Evolutionary conservation across 306 rosid genomes (phyloP).

Genomic region (Pyrus betulifolia): DNA sequence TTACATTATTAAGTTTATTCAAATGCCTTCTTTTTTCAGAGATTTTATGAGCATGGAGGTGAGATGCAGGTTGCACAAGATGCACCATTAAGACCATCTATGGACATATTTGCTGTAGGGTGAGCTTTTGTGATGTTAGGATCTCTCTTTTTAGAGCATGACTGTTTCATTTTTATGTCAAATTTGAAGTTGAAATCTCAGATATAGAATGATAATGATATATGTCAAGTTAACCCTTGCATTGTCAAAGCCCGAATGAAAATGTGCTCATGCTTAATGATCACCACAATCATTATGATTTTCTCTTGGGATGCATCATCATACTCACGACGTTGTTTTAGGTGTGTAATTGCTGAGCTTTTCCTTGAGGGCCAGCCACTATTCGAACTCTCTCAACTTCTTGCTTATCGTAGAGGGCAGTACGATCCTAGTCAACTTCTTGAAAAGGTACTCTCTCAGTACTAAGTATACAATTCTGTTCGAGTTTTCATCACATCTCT

Average conservation of each 20-base stretch:
- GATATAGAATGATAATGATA: background rate
- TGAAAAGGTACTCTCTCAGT: slow-evolving; percentile 57
- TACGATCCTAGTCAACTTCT: slow-evolving; percentile 86
- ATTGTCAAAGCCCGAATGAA: background rate
- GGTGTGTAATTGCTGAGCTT: slow-evolving; percentile 99
- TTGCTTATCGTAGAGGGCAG: slow-evolving; percentile 98
- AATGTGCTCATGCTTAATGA: background rate
- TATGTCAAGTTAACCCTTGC: background rate
- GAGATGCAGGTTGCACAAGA: slow-evolving; percentile 90
- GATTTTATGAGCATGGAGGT: slow-evolving; percentile 97
- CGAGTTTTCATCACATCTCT: background rate
- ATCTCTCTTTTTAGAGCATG: background rate
- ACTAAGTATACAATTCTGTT: background rate
- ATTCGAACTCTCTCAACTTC: slow-evolving; percentile 91
- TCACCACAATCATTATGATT: background rate
- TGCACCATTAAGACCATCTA: slow-evolving; percentile 75
- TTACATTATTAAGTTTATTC: background rate
- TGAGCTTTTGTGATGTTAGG: slow-evolving; percentile 39
- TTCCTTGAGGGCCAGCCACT: slow-evolving; percentile 97
- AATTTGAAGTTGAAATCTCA: background rate
- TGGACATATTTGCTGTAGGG: slow-evolving; percentile 98
- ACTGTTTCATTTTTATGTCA: background rate
- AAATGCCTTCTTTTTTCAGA: slow-evolving; percentile 32
- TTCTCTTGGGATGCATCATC: background rate
- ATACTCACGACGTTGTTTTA: slow-evolving; percentile 25